A percentile compares a stretch with the other conserved stretches of the same genome.
These are phyloP conservation scores for Syzygium syzygioides DNA, from an alignment of 441 rosid species.

Conservation along the genomic window DNA sequence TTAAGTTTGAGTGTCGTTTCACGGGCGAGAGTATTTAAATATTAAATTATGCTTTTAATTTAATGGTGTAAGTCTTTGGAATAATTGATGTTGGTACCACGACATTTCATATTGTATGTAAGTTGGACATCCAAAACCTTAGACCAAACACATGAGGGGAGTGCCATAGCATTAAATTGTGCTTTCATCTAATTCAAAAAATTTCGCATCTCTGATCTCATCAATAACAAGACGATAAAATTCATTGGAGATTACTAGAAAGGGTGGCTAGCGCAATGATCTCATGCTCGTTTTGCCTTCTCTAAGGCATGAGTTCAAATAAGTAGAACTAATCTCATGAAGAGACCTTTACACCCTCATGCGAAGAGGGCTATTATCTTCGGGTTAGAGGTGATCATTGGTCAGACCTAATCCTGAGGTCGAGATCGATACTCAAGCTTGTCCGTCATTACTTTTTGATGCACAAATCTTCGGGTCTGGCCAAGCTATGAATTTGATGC, in stretches of 20 bases:
- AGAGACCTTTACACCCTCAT: neutral
- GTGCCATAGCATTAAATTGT: neutral
- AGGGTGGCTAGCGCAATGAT: neutral
- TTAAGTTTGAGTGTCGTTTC: neutral
- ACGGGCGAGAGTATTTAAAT: neutral
- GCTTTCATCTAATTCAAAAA: neutral
- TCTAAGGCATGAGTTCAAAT: neutral
- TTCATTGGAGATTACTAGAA: neutral
- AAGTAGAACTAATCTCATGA: neutral
- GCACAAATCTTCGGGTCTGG: neutral
- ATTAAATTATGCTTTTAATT: rapidly evolving
- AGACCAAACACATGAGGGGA: rapidly evolving
- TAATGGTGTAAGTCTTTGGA: neutral
- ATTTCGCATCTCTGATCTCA: neutral
- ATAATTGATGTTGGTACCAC: rapidly evolving
- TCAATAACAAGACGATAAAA: neutral
- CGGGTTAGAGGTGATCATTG: neutral
- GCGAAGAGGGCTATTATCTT: neutral
- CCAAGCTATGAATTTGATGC: neutral
- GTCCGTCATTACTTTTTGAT: neutral
- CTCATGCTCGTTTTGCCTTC: neutral
- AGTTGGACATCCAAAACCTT: neutral
- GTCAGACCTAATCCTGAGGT: neutral
- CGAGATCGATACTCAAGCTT: neutral
- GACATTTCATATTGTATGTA: neutral